Base-by-base conservation (phyloP, 495 filamentous ascomycete genomes). In the Hyaloscypha bicolor region DNA sequence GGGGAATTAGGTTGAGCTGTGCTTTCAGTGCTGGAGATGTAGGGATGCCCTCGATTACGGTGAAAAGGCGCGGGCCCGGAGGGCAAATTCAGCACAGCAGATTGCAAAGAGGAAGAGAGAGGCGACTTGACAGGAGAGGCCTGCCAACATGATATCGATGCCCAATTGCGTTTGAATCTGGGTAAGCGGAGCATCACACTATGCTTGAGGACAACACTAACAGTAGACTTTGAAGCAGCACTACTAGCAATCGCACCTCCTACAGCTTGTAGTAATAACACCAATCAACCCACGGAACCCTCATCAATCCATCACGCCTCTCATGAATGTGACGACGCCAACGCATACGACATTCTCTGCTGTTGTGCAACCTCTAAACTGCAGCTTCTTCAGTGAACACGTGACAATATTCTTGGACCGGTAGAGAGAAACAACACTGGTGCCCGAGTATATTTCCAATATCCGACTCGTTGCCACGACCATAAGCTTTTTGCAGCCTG, bases 211-310 rank as follows among this genome's bases (percentile, higher is more conserved):
- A 48, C 16, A 33, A 25, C 11, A 45, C 42, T 55, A 4, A 55
- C 42, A 16, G 25, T 11, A 37, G 51, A 35, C 9, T 71, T 52
- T 21, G 71, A 63, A 32, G 70, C 78, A 22, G 83, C 78, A n/a
- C 72, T 77, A 19, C 79, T 77, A 9, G 83, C 80, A 29, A 86
- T 75, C 21, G 75, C 83, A 29, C 84, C 85, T 39, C 85, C 85
- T 45, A 77, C 76, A 22, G 81, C 80, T 74, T 87, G 85, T 0
- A 87, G 75, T 19, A 86, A 42, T 4, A 88, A 75, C 4, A 82
- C 42, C 42, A 48, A 48, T 48, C 16, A 48, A 48, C 4, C 0
- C 42, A 11, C 42, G 16, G 11, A 48, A 48, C 3, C 42, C 16
- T 48, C 16, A 16, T 48, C 16, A 12, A 16, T 48, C 16, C 42